Conservation (phyloP, 2,329 filamentous ascomycete species). For the Colletotrichum sp. region DNA sequence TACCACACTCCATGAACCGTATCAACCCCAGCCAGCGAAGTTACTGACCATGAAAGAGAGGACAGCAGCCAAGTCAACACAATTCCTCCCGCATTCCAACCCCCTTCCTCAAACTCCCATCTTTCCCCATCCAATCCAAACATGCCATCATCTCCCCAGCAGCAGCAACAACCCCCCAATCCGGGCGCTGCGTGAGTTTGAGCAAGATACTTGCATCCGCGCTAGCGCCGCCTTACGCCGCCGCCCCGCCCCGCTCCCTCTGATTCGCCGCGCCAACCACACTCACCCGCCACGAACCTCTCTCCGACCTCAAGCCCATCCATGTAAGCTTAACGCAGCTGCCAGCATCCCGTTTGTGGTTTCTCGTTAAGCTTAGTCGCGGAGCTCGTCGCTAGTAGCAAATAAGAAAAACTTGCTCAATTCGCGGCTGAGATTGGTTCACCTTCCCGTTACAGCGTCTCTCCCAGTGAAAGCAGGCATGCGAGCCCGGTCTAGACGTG, state of each 20-base stretch:
- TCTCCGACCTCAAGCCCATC: neutral
- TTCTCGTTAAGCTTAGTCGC: neutral
- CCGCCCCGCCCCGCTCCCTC: slow-evolving; percentile 1
- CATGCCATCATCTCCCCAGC: neutral
- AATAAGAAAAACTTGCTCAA: slow-evolving; percentile 27
- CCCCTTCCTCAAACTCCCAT: neutral
- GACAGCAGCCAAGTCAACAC: neutral
- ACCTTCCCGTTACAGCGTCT: neutral
- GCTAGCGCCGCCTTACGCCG: slow-evolving; percentile 11
- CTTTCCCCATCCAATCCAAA: neutral
- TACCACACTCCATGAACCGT: neutral
- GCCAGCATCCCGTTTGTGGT: neutral
- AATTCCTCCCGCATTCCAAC: neutral
- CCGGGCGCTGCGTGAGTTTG: slow-evolving; percentile 21
- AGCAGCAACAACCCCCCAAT: neutral
- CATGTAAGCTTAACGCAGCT: neutral
- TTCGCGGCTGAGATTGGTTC: slow-evolving; percentile 22
- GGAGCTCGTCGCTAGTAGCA: neutral
- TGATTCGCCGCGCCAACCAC: slow-evolving; percentile 9
- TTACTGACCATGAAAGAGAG: too few species aligned
- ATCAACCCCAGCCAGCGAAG: too few species aligned
- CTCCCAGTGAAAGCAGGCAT: neutral
- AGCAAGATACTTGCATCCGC: slow-evolving; percentile 24
- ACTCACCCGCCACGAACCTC: slow-evolving; percentile 3
- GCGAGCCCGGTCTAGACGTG: neutral